Percentiles rank a stretch among this genome's conserved stretches.
Conservation (phyloP, 805 yeast genomes). For the Sugiyamaella marilandica region DNA sequence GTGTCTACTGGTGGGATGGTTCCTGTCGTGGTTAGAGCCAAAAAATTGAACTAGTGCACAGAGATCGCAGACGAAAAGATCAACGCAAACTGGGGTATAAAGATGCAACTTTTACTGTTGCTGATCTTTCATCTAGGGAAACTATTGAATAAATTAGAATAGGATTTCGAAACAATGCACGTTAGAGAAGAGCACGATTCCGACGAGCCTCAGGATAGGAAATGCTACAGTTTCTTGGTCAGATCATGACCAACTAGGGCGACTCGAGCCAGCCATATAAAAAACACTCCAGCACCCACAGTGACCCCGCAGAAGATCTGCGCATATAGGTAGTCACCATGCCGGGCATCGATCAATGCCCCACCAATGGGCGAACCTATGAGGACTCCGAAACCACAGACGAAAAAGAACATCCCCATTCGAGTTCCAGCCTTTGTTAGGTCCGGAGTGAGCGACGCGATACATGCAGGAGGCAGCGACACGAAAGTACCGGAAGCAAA, state of each 20-base stretch:
- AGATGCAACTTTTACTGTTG: neutral
- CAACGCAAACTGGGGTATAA: neutral
- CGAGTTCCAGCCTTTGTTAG: slow-evolving; percentile 39
- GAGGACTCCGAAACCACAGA: slow-evolving; percentile 47
- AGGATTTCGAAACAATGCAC: neutral
- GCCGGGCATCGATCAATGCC: slow-evolving; percentile 19
- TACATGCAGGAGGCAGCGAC: slow-evolving; percentile 30
- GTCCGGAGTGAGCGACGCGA: slow-evolving; percentile 32
- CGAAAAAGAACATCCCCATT: slow-evolving; percentile 61
- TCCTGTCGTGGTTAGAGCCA: slow-evolving; percentile 45
- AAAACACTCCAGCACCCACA: slow-evolving; percentile 2
- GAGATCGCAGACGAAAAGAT: neutral
- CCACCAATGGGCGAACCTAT: slow-evolving; percentile 32
- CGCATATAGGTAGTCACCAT: slow-evolving; percentile 20
- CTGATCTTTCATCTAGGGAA: no score
- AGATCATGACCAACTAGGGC: neutral
- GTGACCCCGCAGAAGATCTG: slow-evolving; percentile 19
- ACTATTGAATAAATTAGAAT: no score
- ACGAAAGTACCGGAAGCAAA: slow-evolving; percentile 32
- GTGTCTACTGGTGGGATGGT: slow-evolving; percentile 52
- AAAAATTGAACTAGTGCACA: neutral
- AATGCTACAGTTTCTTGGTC: neutral
- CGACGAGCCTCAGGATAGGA: neutral
- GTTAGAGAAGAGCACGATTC: no score
- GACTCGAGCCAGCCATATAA: slow-evolving; percentile 4